Percentiles rank a stretch among this genome's conserved stretches.
These are phyloP conservation scores for Stagonosporopsis vannaccii DNA, from an alignment of 2,329 filamentous ascomycete species.

Conservation along the genomic window DNA sequence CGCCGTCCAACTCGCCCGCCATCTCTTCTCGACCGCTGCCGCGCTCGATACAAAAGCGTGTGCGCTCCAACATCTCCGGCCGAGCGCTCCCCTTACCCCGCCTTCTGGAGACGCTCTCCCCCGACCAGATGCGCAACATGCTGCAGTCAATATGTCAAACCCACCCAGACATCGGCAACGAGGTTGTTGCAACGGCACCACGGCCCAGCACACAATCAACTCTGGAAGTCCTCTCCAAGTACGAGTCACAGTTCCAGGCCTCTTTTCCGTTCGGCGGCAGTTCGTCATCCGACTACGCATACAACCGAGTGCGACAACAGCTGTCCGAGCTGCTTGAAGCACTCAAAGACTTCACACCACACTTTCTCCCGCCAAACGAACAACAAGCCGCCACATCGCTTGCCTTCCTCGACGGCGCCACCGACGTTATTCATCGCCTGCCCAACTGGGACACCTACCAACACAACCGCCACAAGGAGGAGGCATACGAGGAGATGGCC, in stretches of 20 bases:
- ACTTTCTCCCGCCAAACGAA: slow-evolving; percentile 93
- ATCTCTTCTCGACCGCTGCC: slow-evolving; percentile 72
- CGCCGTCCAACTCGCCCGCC: slow-evolving; percentile 82
- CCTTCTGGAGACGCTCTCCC: slow-evolving; percentile 92
- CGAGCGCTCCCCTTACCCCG: slow-evolving; percentile 72
- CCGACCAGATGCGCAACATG: slow-evolving; percentile 80
- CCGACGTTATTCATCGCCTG: slow-evolving; percentile 85
- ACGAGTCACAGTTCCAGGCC: slow-evolving; percentile 77
- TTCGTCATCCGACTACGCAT: slow-evolving; percentile 88
- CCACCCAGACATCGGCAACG: slow-evolving; percentile 83
- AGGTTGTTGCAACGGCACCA: slow-evolving; percentile 84
- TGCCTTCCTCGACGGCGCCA: slow-evolving; percentile 87
- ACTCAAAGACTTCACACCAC: slow-evolving; percentile 90
- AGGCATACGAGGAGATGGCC: slow-evolving; percentile 94
- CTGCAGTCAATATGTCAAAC: slow-evolving; percentile 91
- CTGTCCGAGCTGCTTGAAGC: slow-evolving; percentile 84
- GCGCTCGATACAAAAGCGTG: slow-evolving; percentile 63
- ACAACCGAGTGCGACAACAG: slow-evolving; percentile 87
- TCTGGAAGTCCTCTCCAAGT: slow-evolving; percentile 79
- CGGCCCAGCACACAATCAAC: slow-evolving; percentile 85
- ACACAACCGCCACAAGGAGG: slow-evolving; percentile 91
- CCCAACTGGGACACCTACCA: slow-evolving; percentile 90
- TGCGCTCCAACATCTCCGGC: slow-evolving; percentile 72
- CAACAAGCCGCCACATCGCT: slow-evolving; percentile 82
- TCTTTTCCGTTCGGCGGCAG: slow-evolving; percentile 87